Percentiles rank a stretch among this genome's conserved stretches.
Conservation (phyloP, 2,329 filamentous ascomycete species). For the Aspergillus flavus region DNA sequence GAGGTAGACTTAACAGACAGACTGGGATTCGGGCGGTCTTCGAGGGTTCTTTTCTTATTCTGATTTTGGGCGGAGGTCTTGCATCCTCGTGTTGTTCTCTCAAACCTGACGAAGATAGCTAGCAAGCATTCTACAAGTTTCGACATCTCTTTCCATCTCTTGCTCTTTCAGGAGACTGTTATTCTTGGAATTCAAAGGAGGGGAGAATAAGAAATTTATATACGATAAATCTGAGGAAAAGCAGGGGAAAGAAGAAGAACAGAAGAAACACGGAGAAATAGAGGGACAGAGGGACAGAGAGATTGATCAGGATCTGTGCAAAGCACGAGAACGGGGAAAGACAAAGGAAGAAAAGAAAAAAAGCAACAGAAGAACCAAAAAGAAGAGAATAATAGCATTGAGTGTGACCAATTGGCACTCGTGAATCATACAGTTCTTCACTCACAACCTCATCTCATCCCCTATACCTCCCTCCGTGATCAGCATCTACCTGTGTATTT, state of each 20-base stretch:
- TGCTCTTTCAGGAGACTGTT: constrained; percentile 33
- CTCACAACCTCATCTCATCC: constrained; percentile 9
- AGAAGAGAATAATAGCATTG: constrained; percentile 13
- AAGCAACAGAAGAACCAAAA: constrained; percentile 15
- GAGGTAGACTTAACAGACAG: constrained; percentile 27
- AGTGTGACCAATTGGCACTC: constrained; percentile 5
- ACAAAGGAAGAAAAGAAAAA: constrained; percentile 13
- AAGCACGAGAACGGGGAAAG: constrained; percentile 20
- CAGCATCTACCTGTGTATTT: constrained; percentile 17
- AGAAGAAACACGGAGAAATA: constrained; percentile 19
- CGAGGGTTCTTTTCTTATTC: constrained; percentile 27
- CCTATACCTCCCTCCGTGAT: constrained; percentile 13
- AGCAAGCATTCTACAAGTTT: constrained; percentile 50
- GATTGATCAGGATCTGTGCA: background rate
- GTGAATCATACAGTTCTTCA: background rate
- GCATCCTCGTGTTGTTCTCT: constrained; percentile 42
- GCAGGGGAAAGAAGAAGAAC: constrained; percentile 22
- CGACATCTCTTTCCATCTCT: constrained; percentile 41
- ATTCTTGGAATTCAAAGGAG: constrained; percentile 28
- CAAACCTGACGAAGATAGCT: constrained; percentile 46
- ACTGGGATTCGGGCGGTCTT: constrained; percentile 23
- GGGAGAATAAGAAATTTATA: constrained; percentile 23
- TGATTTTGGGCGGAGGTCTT: constrained; percentile 32
- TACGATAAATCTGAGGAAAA: constrained; percentile 16
- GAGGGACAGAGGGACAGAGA: constrained; percentile 8